Evolutionary conservation across 1,139 yeast species (phyloP).

Genomic region (Magnusiomyces tetraspermus): DNA sequence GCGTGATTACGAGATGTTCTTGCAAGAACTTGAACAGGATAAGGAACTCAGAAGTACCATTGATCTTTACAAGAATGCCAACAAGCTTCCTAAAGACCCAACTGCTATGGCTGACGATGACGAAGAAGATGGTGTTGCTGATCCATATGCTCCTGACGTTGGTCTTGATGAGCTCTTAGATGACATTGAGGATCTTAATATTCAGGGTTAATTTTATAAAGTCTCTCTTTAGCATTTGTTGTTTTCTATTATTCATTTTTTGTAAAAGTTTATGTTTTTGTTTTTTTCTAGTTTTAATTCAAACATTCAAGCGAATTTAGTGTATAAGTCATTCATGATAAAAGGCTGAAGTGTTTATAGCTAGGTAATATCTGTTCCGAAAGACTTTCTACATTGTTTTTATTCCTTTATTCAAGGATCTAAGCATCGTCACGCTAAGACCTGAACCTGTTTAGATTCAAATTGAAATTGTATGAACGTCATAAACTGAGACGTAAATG

Average conservation of each 20-base stretch:
- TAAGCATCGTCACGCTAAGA: too few species aligned
- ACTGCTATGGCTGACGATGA: constrained; percentile 11
- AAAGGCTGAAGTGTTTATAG: too few species aligned
- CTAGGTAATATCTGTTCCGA: too few species aligned
- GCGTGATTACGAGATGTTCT: constrained; percentile 88
- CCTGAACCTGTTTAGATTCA: too few species aligned
- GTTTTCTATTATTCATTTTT: too few species aligned
- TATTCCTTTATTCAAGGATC: background rate
- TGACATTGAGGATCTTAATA: constrained; percentile 14
- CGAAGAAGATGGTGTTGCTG: constrained; percentile 2
- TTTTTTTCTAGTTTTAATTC: background rate
- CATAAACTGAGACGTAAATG: too few species aligned
- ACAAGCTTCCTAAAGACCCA: constrained; percentile 9
- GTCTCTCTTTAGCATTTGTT: too few species aligned
- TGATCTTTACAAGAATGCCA: constrained; percentile 68
- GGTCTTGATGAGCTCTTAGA: constrained; percentile 15
- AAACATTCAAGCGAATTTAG: too few species aligned
- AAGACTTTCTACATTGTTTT: background rate
- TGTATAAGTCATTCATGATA: too few species aligned
- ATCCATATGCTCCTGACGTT: constrained; percentile 13
- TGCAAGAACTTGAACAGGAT: constrained; percentile 96
- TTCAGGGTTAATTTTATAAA: constrained; percentile 6
- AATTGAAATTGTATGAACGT: too few species aligned
- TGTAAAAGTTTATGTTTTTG: background rate
- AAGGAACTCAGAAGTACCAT: constrained; percentile 85